Percentiles rank a stretch among this genome's conserved stretches.
These are phyloP conservation scores for Citrus australasica DNA, from an alignment of 345 rosid genomes.

Conservation along the genomic window DNA sequence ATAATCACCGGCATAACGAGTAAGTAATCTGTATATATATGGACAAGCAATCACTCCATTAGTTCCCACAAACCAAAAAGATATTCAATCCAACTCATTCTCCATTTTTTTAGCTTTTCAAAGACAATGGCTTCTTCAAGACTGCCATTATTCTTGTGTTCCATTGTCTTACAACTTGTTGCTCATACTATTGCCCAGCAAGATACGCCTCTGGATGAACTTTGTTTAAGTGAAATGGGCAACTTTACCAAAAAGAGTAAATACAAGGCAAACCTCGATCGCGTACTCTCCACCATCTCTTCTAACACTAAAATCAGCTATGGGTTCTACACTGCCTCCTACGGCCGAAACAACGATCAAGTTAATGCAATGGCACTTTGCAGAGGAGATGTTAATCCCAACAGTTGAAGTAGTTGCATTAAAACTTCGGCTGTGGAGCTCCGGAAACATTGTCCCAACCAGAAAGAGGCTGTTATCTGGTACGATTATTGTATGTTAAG, in stretches of 20 bases:
- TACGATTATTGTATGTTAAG: constrained; percentile 4
- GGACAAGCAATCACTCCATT: neutral
- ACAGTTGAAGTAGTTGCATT: constrained; percentile 18
- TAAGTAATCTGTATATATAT: neutral
- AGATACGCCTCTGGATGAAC: neutral
- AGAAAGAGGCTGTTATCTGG: neutral
- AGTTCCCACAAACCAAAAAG: neutral
- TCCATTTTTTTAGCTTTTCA: neutral
- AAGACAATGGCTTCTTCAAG: neutral
- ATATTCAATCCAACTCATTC: neutral
- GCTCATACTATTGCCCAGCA: neutral
- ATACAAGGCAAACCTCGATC: constrained; percentile 23
- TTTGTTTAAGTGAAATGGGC: neutral
- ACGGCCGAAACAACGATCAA: neutral
- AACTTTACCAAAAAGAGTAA: constrained; percentile 14
- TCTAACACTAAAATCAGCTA: neutral
- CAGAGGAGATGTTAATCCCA: constrained; percentile 20
- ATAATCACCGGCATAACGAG: neutral
- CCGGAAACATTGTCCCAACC: neutral
- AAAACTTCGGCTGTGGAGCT: neutral
- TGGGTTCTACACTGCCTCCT: constrained; percentile 30
- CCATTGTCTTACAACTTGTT: neutral
- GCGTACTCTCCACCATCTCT: constrained; percentile 16
- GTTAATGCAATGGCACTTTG: constrained; percentile 24
- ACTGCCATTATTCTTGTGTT: neutral